Base-by-base conservation (phyloP, 345 rosid species). In the Abelmoschus esculentus region DNA sequence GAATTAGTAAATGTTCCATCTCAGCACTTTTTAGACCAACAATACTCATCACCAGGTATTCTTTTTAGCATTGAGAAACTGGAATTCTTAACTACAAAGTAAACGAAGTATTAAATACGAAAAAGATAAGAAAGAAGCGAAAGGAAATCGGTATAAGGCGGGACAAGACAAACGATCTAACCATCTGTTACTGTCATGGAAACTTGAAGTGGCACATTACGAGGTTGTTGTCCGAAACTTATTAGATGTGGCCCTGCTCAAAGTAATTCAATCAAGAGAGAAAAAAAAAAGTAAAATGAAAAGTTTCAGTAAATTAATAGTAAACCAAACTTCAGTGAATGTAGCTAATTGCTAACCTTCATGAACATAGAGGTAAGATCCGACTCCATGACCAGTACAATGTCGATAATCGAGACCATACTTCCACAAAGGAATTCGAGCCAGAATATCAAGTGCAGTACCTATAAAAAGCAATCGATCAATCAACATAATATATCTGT, bases 121-220 rank as follows among this genome's bases (percentile, higher is more conserved):
- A 34, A 18, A 50, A 31, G 13, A n/a, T 22, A 19, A 1, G 3
- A 38, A 70, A 57, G 46, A 40, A 8, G 31, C 13, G 31, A 67
- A 49, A n/a, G 28, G 57, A 17, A 54, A 22, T 50, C 47, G 14
- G 22, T 14, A 56, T 12, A 46, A 32, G 53, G 54, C 19, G 0
- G 15, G 19, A 72, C 11, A 53, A 69, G 22, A 63, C 28, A 72
- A 69, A 31, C 28, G 2, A 75, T 61, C 91, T 60, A 28, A 92
- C 99, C 99, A 76, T 96, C 99, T 34, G 99, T 96, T 42, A 90
- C 97, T 38, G 98, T 96, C 99, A 96, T 96, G 78, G 96, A 88
- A 81, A 90, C 97, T 87, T 92, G 97, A 1, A 95, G 81, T 28
- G 99, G 90, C 67, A 92, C 98, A 79, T 88, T 81, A 26, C 83